Base-by-base conservation (phyloP, 495 filamentous ascomycete species). In the Lindgomyces ingoldianus region DNA sequence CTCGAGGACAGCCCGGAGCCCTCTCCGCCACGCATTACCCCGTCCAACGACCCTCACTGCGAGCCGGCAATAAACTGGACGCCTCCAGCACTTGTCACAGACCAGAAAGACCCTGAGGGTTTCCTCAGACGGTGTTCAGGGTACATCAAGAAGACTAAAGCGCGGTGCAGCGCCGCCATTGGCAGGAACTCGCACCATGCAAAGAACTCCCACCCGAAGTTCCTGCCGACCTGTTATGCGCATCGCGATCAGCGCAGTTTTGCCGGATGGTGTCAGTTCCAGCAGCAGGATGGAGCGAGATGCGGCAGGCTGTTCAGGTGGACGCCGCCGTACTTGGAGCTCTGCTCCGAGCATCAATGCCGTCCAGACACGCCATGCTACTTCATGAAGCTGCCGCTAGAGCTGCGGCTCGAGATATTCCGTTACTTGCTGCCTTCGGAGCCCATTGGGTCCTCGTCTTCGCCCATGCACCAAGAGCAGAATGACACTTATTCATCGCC, bases 301-400 rank as follows among this genome's bases (percentile, higher is more conserved):
- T 69, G 67, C 36, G 67, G 51, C 12, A 61, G 67, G 0, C 30
- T 69, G n/a, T 69, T 69, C 44, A 44, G 62, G 47, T 69, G 67
- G 67, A 69, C 53, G 10, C 63, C 54, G 19, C 67, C 67, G 9
- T 60, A 66, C 25, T 58, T 67, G 16, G 33, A 66, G 52, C 55
- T 70, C 25, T 70, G 67, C 33, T 11, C 6, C 10, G 47, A 70
- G n/a, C 67, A 70, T 41, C 59, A 53, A 27, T 49, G 53, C 50
- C 67, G 65, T 30, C 67, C 67, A 21, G 63, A 70, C 30, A 66
- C 57, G 0, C 67, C 67, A 1, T 70, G 67, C 48, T 62, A 63
- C 29, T 54, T 70, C 22, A 46, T 70, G 58, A 63, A 63, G 42
- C 54, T 70, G 0, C 67, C 67, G 9, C 18, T 67, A 1, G 67